Conservation (phyloP, 345 rosid species). For the Euphorbia pulcherrima region DNA sequence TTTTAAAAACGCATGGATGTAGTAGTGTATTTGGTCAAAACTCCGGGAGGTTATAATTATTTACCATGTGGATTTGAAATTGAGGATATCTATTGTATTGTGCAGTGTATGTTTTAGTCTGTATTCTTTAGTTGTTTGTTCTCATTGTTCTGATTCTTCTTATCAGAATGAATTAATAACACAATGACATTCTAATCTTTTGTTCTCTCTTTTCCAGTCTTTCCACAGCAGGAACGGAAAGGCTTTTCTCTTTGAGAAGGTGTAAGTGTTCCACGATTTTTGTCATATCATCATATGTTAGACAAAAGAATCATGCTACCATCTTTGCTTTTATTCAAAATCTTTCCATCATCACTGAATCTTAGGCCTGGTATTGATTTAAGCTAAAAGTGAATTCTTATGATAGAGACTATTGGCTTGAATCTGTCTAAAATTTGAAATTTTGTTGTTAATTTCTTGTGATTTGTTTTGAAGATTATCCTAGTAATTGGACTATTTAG, state of each 20-base stretch:
- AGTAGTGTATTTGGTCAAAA: no score
- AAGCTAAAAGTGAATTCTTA: neutral
- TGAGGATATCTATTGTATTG: no score
- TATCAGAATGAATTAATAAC: conserved; percentile 1
- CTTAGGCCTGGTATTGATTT: neutral
- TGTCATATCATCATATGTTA: neutral
- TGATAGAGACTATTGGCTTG: neutral
- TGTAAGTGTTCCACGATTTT: conserved; percentile 44
- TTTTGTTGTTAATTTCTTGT: neutral
- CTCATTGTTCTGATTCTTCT: neutral
- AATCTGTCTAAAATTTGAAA: neutral
- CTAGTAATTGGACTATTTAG: neutral
- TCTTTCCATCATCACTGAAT: neutral
- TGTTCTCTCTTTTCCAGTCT: conserved; percentile 45
- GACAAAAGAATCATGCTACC: neutral
- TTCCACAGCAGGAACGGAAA: conserved; percentile 69
- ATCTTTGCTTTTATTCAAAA: neutral
- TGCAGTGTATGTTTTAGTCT: no score
- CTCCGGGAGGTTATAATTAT: no score
- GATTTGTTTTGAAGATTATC: neutral
- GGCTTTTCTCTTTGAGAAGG: conserved; percentile 74
- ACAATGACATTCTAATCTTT: conserved; percentile 12
- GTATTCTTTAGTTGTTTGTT: neutral
- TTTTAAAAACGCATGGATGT: no score
- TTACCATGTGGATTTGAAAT: no score